Conservation (phyloP, 139 green algal genomes). For the Axilococcus clingmanii region DNA sequence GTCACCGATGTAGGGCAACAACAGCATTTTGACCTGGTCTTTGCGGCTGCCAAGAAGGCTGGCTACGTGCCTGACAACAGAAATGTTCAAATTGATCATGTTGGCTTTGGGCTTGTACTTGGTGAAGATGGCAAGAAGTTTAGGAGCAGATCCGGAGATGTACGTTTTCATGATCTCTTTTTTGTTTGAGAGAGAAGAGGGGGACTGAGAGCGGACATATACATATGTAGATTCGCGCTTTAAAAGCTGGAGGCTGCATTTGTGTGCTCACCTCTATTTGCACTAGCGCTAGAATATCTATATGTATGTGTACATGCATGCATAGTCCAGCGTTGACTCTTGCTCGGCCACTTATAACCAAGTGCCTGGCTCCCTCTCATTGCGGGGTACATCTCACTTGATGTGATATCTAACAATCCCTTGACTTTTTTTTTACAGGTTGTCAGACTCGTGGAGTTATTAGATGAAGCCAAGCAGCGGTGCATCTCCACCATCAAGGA, state of each 20-base stretch:
- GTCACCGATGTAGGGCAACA: slow-evolving; percentile 91
- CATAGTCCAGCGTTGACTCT: too few species aligned
- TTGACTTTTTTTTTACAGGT: slow-evolving; percentile 26
- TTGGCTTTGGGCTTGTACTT: slow-evolving; percentile 95
- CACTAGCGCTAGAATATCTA: too few species aligned
- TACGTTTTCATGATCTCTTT: slow-evolving; percentile 6
- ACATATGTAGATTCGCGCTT: neutral
- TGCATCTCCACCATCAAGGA: slow-evolving; percentile 52
- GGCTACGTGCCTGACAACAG: slow-evolving; percentile 45
- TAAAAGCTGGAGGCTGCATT: too few species aligned
- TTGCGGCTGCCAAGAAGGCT: slow-evolving; percentile 61
- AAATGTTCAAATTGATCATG: slow-evolving; percentile 61
- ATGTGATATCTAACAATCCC: neutral
- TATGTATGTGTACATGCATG: too few species aligned
- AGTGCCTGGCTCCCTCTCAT: too few species aligned
- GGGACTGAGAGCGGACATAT: too few species aligned
- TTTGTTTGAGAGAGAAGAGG: slow-evolving; percentile 1
- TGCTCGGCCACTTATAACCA: too few species aligned
- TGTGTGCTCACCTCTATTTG: too few species aligned
- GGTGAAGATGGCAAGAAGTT: slow-evolving; percentile 94
- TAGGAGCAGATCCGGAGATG: slow-evolving; percentile 39
- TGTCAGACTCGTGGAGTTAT: slow-evolving; percentile 87
- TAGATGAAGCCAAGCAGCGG: slow-evolving; percentile 84
- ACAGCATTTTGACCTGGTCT: slow-evolving; percentile 86
- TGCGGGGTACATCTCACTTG: neutral